phyloP scores from a whole-genome alignment of 192 early-diverging fungal genomes.

The Neocallimastix lanati region DNA sequence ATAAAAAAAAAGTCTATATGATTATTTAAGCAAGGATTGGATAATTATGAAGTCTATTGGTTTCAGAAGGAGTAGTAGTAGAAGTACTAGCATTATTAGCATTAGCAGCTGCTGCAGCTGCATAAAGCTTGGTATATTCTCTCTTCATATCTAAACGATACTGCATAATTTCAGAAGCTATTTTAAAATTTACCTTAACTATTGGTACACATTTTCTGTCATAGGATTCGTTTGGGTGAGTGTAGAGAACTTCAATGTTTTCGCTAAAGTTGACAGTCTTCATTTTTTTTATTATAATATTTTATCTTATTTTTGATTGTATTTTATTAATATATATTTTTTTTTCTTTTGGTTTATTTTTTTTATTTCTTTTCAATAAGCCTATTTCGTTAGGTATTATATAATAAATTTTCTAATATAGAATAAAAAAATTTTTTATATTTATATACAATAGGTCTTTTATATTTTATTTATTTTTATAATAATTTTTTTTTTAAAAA shows the following conservation, averaged over 20 bases:
- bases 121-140: not conserved
- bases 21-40: not conserved
- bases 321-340: too few species aligned
- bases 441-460: too few species aligned
- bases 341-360: too few species aligned
- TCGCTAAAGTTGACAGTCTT: not conserved
- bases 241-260: not conserved
- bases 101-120: not conserved
- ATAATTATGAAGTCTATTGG: not conserved
- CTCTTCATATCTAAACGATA: not conserved
- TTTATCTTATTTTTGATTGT: too few species aligned
- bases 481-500: too few species aligned
- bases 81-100: not conserved
- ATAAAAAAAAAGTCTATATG: not conserved
- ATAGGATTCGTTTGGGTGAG: not conserved
- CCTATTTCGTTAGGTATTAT: too few species aligned
- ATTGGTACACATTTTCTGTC: not conserved
- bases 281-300: not conserved
- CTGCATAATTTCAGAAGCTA: not conserved
- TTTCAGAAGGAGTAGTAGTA: not conserved
- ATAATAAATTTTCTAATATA: too few species aligned
- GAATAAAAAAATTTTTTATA: too few species aligned
- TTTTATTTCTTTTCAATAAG: too few species aligned
- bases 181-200: not conserved
- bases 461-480: too few species aligned